Percentiles rank a stretch among this genome's conserved stretches.
These are phyloP conservation scores for Leccinum imitatum DNA, from an alignment of 768 basidiomycete species.

Conservation along the genomic window DNA sequence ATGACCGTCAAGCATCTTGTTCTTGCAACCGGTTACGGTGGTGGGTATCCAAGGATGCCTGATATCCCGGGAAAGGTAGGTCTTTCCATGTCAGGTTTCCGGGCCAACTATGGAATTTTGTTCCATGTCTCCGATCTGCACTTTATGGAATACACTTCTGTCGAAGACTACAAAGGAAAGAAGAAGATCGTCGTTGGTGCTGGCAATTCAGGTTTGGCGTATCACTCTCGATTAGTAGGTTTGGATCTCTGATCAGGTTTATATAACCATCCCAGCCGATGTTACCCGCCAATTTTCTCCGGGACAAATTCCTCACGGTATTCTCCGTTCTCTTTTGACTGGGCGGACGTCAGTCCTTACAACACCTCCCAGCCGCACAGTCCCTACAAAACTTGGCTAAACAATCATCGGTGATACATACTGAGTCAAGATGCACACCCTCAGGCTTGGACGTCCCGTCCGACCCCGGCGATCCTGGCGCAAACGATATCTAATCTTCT, in stretches of 20 bases:
- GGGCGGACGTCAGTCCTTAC: too few relatives aligned
- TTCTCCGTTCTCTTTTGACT: too few relatives aligned
- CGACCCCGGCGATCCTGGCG: too few relatives aligned
- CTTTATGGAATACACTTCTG: constrained; percentile 48
- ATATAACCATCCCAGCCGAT: neutral
- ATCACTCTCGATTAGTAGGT: constrained; percentile 3
- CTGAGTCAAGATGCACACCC: too few relatives aligned
- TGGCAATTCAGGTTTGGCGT: constrained; percentile 51
- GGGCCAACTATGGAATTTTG: neutral
- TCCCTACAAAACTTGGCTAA: too few relatives aligned
- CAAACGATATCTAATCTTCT: too few relatives aligned
- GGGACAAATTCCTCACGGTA: too few relatives aligned
- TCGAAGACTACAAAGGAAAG: constrained; percentile 51
- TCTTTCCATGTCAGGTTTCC: neutral
- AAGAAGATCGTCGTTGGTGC: constrained; percentile 66
- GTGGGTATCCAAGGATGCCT: constrained; percentile 49
- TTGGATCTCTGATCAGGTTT: neutral
- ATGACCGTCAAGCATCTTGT: constrained; percentile 51
- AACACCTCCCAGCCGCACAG: too few relatives aligned
- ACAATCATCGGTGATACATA: too few relatives aligned
- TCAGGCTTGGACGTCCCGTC: too few relatives aligned
- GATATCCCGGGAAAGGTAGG: constrained; percentile 42
- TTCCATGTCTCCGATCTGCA: constrained; percentile 56
- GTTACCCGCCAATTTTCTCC: too few relatives aligned
- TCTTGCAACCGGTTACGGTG: constrained; percentile 53